Evolutionary conservation across 2,329 filamentous ascomycete genomes (phyloP), one percentile per base, ranked within the genome.

Genomic region (Pyrenophora tritici-repentis): DNA sequence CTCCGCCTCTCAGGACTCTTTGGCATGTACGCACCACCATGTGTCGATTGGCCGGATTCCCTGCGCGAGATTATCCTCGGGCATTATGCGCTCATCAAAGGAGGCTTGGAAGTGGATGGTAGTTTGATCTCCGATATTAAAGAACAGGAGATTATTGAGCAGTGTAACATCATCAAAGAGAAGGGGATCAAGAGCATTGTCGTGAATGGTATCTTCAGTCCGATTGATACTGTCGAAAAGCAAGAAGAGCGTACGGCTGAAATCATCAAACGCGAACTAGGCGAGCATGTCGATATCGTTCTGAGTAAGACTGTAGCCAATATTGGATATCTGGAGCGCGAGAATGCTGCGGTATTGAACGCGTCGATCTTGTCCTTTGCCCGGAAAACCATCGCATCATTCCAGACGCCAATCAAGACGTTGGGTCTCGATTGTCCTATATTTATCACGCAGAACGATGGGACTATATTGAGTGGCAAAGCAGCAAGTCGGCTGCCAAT

Each of bases 131-230:
- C 62, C 1, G 64, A 70, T 14, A 69, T 82, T 45, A 65, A 71
- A 7, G 76, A 80, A 59, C 65, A 68, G 18, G 73, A 81, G 73
- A 69, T 80, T 16, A 60, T 78, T 5, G 70, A 74, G 32, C 68
- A 78, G 56, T 78, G 77, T 49, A 71, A 61, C 4, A 69, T 72
- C 16, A 78, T 80, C 57, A 76, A 75, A 59, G 71, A 74, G 32
- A 74, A 75, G 17, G 73, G 74, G 1, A 68, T 80, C 43, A 72
- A 67, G 16, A 76, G 75, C 33, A 72, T 86, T 2, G 83, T 84
- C 0, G 71, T 86, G 4, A 78, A 80, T 4, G 83, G 83, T 2
- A 78, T 85, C 7, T 85, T 83, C 67, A 82, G 80, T 7, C 82
- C 83, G 0, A 81, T 85, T 18, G 83, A 86, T 61, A 77, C 79